Evolutionary conservation across 75 land plant species (phyloP), one percentile per base, ranked within the genome.

Genomic region (Chamaecyparis obtusa): DNA sequence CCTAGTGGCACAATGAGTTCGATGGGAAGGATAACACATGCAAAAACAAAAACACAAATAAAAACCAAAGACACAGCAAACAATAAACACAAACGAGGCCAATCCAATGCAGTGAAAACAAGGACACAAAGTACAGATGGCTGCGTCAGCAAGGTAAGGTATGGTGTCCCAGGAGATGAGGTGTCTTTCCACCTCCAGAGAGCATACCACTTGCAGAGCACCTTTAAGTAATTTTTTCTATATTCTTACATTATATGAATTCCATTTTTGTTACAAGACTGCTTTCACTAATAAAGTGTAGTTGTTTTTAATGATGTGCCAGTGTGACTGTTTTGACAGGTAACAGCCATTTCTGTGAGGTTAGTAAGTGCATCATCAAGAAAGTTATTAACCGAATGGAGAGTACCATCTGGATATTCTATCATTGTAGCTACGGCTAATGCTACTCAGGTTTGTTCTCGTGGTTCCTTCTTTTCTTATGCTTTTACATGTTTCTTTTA

Each of bases 381-480:
- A 84, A 94, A 94, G 89, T 87, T 95, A 74, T 90, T 93, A 21
- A 83, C 92, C 88, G 94, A 97, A 86, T 98, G 99, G 99, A 89
- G 87, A 71, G 94, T 96, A 24, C 99, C 99, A 6, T 27, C 95
- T 41, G 95, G 93, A 60, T 95, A 93, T 86, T 95, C 99, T 30
- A 89, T 98, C 46, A 97, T 97, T 91, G 99, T 98, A 87, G 97
- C 99, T 21, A 96, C 99, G 30, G 99, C 99, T 67, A 98, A 97
- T 95, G 96, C 98, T 36, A 91, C 94, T 17, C 99, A 98, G 99
- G 99, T 98, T 75, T 36, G 44, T 27, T 27, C 33, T 81, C 4
- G 51, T 24, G 15, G 30, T 17, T 81, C 13, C 33, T 24, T 64
- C 0, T 24, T 14, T 6, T 15, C 15, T 84, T 55, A 55, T 33